Evolutionary conservation across 345 rosid species (phyloP), one percentile per base, ranked within the genome.

Genomic region (Mangifera indica): DNA sequence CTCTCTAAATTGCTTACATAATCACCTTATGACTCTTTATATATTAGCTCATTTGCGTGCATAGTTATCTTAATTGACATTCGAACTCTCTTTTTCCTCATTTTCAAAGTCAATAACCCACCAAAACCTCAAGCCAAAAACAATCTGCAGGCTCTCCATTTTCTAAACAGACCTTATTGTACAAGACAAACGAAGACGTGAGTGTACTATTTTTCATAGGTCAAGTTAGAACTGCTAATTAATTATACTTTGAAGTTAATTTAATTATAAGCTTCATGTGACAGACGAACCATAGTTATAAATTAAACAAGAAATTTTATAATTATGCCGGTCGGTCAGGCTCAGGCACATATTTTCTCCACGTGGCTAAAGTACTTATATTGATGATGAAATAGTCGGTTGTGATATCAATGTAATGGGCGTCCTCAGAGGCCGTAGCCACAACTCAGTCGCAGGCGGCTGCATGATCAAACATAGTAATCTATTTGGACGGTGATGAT

Each of bases 301-400:
- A 10, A 10, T 10, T 46, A 46, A 46, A 46, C 32, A 10, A 9
- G 21, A 29, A n/a, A n/a, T n/a, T n/a, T n/a, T n/a, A n/a, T n/a
- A n/a, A n/a, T n/a, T n/a, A 29, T 40, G 78, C 73, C 74, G 79
- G 81, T 63, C 70, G 65, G 79, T 29, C 32, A 29, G 32, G 32
- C 32, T 57, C 54, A 15, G 49, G 60, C 69, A 67, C 78, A 69
- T 21, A 26, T 21, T 69, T 74, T 66, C 1, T 64, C 67, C 81
- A 78, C 70, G 75, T 81, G 80, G 73, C 80, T 34, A 14, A 49
- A 73, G 64, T 21, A 7, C 13, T 26, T 15, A 10, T 20, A 57
- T 0, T 8, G 76, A 69, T 84, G 83, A 84, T 77, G 83, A 74
- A 62, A 78, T 55, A 21, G 87, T 76, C 79, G 84, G 87, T 78